Conservation (phyloP, 2,329 filamentous ascomycete genomes). For the Dactylellina leptospora region DNA sequence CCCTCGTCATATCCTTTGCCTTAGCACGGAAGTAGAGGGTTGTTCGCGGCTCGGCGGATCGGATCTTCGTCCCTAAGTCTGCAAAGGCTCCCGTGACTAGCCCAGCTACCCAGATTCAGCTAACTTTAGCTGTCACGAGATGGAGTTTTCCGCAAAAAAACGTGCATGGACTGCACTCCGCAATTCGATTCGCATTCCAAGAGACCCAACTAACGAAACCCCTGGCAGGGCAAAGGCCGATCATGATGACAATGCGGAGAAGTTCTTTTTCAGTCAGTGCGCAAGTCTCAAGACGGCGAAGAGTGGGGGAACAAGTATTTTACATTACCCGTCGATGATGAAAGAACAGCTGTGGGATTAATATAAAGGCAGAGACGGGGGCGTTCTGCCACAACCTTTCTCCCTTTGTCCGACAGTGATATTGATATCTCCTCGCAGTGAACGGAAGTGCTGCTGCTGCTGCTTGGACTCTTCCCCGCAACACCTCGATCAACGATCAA, state of each 20-base stretch:
- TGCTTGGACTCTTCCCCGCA: too few relatives aligned
- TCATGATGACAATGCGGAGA: conserved; percentile 44
- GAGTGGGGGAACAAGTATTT: conserved; percentile 10
- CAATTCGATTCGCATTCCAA: conserved; percentile 31
- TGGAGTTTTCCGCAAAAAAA: conserved; percentile 13
- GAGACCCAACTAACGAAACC: conserved; percentile 6
- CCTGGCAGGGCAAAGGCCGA: conserved; percentile 39
- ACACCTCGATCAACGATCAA: too few relatives aligned
- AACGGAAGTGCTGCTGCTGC: not conserved
- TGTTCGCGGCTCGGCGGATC: conserved; percentile 7
- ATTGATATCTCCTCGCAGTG: too few relatives aligned
- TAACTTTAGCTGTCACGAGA: conserved; percentile 18
- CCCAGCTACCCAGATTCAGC: not conserved
- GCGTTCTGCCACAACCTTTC: too few relatives aligned
- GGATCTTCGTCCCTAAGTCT: conserved; percentile 18
- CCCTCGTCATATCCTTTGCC: not conserved
- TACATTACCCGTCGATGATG: not conserved
- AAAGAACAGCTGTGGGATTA: not conserved
- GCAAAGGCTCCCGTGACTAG: conserved; percentile 29
- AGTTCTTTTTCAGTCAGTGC: conserved; percentile 15
- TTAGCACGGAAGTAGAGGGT: not conserved
- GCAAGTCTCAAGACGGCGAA: not conserved
- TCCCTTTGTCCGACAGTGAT: too few relatives aligned
- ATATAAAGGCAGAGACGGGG: too few relatives aligned
- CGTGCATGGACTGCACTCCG: conserved; percentile 37